Percentiles rank a stretch among this genome's conserved stretches.
phyloP scores from a whole-genome alignment of 306 rosid species.

The Cicer cuneatum region DNA sequence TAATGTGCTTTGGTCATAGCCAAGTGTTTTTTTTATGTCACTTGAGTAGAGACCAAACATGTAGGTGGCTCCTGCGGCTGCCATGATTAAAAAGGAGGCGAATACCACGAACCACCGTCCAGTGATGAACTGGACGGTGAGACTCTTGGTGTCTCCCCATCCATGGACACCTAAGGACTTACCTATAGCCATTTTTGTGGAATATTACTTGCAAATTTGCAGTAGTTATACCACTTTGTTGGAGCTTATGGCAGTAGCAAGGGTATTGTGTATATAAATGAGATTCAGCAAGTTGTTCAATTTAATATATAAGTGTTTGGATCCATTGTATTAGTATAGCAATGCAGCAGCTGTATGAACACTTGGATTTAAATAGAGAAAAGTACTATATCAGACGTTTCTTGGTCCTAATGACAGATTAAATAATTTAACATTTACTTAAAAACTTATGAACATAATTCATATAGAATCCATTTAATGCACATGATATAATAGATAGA shows the following conservation, averaged over 20 bases:
- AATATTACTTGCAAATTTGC: neutral
- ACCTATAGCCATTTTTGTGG: neutral
- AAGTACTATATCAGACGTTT: too few relatives aligned
- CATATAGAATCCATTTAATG: too few relatives aligned
- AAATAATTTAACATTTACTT: too few relatives aligned
- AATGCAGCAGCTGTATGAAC: too few relatives aligned
- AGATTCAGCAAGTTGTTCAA: too few relatives aligned
- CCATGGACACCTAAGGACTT: slow-evolving; percentile 15
- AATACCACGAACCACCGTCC: slow-evolving; percentile 86
- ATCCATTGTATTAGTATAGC: too few relatives aligned
- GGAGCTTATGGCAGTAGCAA: neutral
- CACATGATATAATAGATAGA: too few relatives aligned
- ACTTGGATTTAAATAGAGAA: too few relatives aligned
- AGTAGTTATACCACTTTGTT: neutral
- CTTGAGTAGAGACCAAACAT: slow-evolving; percentile 77
- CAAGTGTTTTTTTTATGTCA: slow-evolving; percentile 61
- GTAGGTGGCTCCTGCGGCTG: slow-evolving; percentile 85
- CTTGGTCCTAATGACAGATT: too few relatives aligned
- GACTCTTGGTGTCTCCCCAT: slow-evolving; percentile 47
- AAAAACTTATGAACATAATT: too few relatives aligned
- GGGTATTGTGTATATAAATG: neutral
- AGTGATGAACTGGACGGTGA: slow-evolving; percentile 54
- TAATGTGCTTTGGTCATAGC: slow-evolving; percentile 83
- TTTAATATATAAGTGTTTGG: too few relatives aligned
- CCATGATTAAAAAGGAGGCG: slow-evolving; percentile 73